Base-by-base conservation (phyloP, 2,329 filamentous ascomycete genomes). In the Aspergillus tubingensis region DNA sequence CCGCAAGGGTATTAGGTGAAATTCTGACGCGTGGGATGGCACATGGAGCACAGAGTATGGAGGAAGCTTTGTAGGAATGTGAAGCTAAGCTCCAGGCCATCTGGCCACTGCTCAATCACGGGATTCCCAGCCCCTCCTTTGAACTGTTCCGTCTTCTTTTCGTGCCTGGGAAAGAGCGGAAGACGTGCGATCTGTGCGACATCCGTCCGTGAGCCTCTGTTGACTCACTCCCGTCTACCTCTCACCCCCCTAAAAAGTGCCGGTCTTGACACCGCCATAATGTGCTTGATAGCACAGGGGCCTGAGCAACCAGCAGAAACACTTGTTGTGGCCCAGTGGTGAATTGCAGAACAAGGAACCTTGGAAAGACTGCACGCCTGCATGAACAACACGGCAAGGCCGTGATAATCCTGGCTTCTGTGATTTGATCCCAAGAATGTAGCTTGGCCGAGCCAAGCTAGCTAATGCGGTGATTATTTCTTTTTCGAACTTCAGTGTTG, bases 401-500 rank as follows among this genome's bases (percentile, higher is more conserved):
- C 47, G 47, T 30, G 41, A 55, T 55, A 55, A 60, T 41, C 44
- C 36, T 30, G 36, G 17, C 13, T 30, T 44, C 32, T 51, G 23
- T 60, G 58, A 60, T 60, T 56, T 38, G 44, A 41, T 47, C 21
- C 48, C 21, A 43, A 17, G 48, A 47, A 48, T 41, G n/a, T 30
- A 23, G 13, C 49, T 43, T 8, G 49, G 5, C 21, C 8, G 4
- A n/a, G 60, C 62, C 60, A 62, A 64, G 59, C 32, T 47, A 47
- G 57, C 59, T 39, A 57, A 51, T 38, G 25, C 50, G 41, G 43
- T 49, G 30, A 59, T 44, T 47, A 51, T 58, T 52, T 62, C 59
- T 59, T 56, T 50, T 54, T 62, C 44, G 54, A 62, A 62, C 52
- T 21, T 38, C 43, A 30, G 51, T 56, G 52, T 50, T 57, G 51